Evolutionary conservation across 805 yeast species (phyloP).

Genomic region (Candida khao-thaluensis): DNA sequence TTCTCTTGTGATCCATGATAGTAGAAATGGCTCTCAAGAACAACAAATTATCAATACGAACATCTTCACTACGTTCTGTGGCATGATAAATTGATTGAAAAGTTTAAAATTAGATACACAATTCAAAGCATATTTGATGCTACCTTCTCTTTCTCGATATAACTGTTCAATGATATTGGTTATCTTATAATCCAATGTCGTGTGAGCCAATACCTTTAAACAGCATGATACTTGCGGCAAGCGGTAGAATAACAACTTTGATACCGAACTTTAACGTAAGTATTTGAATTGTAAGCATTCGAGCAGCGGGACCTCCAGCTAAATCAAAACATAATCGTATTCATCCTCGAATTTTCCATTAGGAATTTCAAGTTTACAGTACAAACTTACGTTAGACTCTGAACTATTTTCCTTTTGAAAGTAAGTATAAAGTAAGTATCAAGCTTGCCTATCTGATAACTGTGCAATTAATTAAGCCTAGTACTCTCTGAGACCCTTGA

Average conservation of each 20-base stretch:
- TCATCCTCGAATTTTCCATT: slow-evolving; percentile 10
- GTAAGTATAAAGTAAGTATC: no score
- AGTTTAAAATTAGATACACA: slow-evolving; percentile 23
- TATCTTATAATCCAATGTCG: slow-evolving; percentile 28
- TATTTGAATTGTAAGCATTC: slow-evolving; percentile 30
- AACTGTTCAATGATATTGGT: slow-evolving; percentile 24
- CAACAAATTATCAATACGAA: slow-evolving; percentile 21
- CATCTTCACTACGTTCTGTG: slow-evolving; percentile 20
- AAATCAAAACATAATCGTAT: slow-evolving; percentile 24
- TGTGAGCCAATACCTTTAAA: slow-evolving; percentile 27
- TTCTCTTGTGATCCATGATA: background rate
- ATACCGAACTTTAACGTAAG: slow-evolving; percentile 30
- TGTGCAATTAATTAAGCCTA: background rate
- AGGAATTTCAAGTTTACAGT: slow-evolving; percentile 14
- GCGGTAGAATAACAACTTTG: slow-evolving; percentile 29
- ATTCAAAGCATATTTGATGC: slow-evolving; percentile 28
- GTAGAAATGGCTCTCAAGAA: background rate
- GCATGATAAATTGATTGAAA: slow-evolving; percentile 29
- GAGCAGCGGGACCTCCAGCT: slow-evolving; percentile 39
- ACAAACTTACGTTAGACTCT: slow-evolving; percentile 27
- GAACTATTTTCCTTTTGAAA: slow-evolving; percentile 1
- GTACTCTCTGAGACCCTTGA: background rate
- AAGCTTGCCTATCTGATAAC: slow-evolving; percentile 1
- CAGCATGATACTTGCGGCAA: slow-evolving; percentile 23
- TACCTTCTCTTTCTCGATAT: slow-evolving; percentile 17